A percentile compares a stretch with the other conserved stretches of the same genome.
phyloP scores from a whole-genome alignment of 2,329 filamentous ascomycete genomes.

The Clathrospora elynae region DNA sequence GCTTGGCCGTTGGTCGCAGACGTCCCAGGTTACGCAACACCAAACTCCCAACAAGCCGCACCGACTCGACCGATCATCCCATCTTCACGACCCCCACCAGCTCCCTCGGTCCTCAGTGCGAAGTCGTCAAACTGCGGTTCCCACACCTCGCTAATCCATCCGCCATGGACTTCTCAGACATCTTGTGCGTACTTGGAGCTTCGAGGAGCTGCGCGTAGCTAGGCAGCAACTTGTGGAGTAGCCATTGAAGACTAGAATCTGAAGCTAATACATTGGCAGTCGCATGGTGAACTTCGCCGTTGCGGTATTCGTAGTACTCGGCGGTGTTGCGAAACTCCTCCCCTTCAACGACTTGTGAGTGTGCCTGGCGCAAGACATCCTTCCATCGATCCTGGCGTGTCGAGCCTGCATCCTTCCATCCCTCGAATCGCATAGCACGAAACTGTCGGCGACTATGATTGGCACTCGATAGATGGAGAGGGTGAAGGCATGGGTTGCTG shows the following conservation, averaged over 20 bases:
- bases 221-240: constrained; percentile 20
- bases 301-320: constrained; percentile 84
- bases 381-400: not conserved
- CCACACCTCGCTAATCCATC: constrained; percentile 38
- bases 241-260: constrained; percentile 9
- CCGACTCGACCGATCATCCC: not conserved
- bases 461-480: not conserved
- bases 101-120: no score
- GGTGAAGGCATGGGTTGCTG: not conserved
- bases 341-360: constrained; percentile 49
- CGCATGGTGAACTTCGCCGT: constrained; percentile 92
- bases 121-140: constrained; percentile 41
- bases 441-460: not conserved
- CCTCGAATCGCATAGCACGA: not conserved
- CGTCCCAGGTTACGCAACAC: no score
- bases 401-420: not conserved
- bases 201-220: constrained; percentile 11
- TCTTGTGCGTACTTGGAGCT: constrained; percentile 69
- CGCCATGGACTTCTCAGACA: constrained; percentile 87
- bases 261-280: constrained; percentile 56
- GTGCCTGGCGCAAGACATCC: constrained; percentile 37
- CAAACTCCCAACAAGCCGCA: not conserved
- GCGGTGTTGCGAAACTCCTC: constrained; percentile 78
- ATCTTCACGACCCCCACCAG: not conserved
- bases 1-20: no score